Evolutionary conservation across 805 yeast genomes (phyloP), one percentile per base, ranked within the genome.

Genomic region (Pichia phayaonensis): DNA sequence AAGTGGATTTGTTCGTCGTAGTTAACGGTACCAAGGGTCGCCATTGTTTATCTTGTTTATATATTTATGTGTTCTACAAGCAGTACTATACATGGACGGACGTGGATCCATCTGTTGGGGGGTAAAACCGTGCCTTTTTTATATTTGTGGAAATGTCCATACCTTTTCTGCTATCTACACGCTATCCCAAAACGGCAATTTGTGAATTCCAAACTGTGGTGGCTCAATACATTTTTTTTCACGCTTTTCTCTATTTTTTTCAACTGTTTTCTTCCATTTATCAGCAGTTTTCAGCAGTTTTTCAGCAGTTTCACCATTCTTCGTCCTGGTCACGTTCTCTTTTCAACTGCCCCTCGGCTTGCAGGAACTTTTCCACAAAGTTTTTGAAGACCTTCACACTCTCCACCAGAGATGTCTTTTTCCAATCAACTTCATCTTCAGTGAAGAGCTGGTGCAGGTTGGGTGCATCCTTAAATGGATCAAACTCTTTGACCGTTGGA

Each of bases 391-490:
- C 27, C 13, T 15, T 24, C 16, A 54, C 42, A 34, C 54, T 48
- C n/a, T 48, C 45, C 21, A 39, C 42, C 34, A 92, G 68, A 38
- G 83, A 71, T 0, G 96, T 86, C 56, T 78, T 77, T 52, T 81
- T 84, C 67, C 74, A 81, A 59, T 80, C 84, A 2, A 63, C 61
- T 5, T 67, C 86, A 56, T 84, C 73, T 60, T 90, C 90, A 24
- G 72, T 68, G 52, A 86, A 83, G 23, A 92, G 67, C 39, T 71
- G 71, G 46, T 79, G 70, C 52, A 90, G 70, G 54, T 82, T 86
- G 18, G 98, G 98, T 1, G 95, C 90, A 48, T 63, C 66, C 13
- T 71, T 72, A 55, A 77, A 76, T 2, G 97, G 97, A 59, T 84
- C 81, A 61, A 92, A 94, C 4, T 80, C 80, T 40, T 69, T 62